These are phyloP conservation scores for Nymphaea colorata DNA, from an alignment of 164 flowering plant genomes.

Conservation along the genomic window DNA sequence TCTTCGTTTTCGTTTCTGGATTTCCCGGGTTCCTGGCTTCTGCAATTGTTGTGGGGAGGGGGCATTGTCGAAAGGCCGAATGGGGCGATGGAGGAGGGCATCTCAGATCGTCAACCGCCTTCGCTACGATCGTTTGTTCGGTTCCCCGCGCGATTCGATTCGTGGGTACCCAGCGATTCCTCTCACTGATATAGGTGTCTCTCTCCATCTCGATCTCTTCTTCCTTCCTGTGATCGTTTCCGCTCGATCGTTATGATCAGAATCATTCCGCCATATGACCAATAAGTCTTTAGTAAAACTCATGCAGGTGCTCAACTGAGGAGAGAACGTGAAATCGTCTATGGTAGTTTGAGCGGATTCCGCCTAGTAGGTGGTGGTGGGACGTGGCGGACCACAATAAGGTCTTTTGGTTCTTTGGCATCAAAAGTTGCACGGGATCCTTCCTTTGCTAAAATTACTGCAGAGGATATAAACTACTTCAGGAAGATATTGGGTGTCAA, in stretches of 20 bases:
- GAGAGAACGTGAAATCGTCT: background rate
- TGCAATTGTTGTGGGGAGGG: too few relatives aligned
- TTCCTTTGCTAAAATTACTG: slow-evolving; percentile 38
- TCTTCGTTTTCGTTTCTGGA: too few relatives aligned
- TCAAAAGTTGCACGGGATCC: slow-evolving; percentile 34
- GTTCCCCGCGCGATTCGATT: background rate
- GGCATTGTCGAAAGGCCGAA: too few relatives aligned
- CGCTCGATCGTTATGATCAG: too few relatives aligned
- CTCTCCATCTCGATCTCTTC: background rate
- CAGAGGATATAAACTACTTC: slow-evolving; percentile 55
- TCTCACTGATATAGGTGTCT: background rate
- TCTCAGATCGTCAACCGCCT: background rate
- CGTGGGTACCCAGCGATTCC: background rate
- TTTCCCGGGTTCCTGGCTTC: too few relatives aligned
- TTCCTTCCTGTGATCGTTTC: background rate
- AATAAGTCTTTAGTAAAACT: background rate
- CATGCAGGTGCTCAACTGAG: background rate
- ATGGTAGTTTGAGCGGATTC: slow-evolving; percentile 2
- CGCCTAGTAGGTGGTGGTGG: background rate
- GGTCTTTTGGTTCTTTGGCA: slow-evolving; percentile 34
- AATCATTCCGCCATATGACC: too few relatives aligned
- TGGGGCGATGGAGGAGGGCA: background rate
- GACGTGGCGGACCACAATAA: slow-evolving; percentile 9
- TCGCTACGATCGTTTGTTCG: background rate
- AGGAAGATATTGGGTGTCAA: slow-evolving; percentile 59